Evolutionary conservation across 1,284 basidiomycete genomes (phyloP), one percentile per base, ranked within the genome.

Genomic region (Heterobasidion annosum): DNA sequence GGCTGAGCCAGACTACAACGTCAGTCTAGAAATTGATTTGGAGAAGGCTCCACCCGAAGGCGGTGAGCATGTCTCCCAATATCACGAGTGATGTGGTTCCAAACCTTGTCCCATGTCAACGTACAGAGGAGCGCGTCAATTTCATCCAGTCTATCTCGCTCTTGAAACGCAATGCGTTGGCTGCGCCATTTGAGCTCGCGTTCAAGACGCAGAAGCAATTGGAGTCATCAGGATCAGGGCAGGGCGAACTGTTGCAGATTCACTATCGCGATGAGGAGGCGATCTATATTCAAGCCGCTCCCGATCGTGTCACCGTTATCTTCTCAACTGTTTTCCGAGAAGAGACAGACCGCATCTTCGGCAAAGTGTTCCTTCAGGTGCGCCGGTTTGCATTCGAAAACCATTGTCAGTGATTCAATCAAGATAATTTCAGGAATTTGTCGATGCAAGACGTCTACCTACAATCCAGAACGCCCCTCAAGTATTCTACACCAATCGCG

Each of bases 291-390:
- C 91, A 93, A 64, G 93, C 97, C 4, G 85, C 88, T 47, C 81
- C 85, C 52, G 97, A 99, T 76, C 88, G 97, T 57, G 96, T 99
- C 51, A 99, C 97, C 0, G 93, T 98, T 56, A 92, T 98, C 64
- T 99, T 99, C 73, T 94, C 91, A 3, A 99, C 97, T 10, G 81
- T 94, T 48, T 99, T 99, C 76, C 82, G 90, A 64, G 97, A 99
- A 64, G 97, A 99, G 71, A 98, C 96, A 6, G 97, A 99, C 72
- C 83, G 93, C 54, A 91, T 98, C 52, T 93, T 94, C 67, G 97
- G 97, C 25, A 94, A 94, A 65, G 91, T 99, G 6, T 99, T 99
- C 75, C 73, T 99, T 57, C 97, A 99, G 79, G 93, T 91, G 59
- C 60, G 78, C 34, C 9, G 15, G 32, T 32, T 12, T 25, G 25